A percentile compares a stretch with the other conserved stretches of the same genome.
Evolutionary conservation across 2,329 filamentous ascomycete genomes (phyloP).

Genomic region (Botrytis deweyae): DNA sequence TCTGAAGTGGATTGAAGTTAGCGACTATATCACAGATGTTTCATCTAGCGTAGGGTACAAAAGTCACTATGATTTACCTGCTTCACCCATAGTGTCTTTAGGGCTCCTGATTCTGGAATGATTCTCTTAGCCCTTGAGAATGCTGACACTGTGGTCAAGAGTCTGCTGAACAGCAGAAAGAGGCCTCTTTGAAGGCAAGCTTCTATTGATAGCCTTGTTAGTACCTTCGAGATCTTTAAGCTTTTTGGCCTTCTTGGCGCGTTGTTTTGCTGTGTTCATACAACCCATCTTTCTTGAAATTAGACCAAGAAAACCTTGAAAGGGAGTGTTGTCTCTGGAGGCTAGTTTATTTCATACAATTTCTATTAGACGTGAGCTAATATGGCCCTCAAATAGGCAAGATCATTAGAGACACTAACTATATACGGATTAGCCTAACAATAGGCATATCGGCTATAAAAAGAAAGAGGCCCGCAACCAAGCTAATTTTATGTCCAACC

Average conservation of each 20-base stretch:
- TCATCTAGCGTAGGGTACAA: accelerated
- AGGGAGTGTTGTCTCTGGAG: neutral
- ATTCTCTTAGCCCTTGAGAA: neutral
- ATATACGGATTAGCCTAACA: too few species aligned
- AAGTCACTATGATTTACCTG: neutral
- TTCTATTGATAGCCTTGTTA: neutral
- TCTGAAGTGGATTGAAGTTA: neutral
- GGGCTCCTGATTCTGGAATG: neutral
- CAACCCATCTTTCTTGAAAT: neutral
- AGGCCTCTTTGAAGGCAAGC: neutral
- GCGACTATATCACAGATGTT: neutral
- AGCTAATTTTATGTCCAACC: neutral
- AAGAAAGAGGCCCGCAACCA: too few species aligned
- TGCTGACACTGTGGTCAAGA: neutral
- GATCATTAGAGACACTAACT: neutral
- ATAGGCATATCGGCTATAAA: neutral
- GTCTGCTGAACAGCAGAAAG: neutral
- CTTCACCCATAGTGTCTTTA: neutral
- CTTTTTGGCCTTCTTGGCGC: neutral
- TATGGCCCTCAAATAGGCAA: too few species aligned
- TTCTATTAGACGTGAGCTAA: too few species aligned
- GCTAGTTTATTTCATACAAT: too few species aligned
- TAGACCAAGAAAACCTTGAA: neutral
- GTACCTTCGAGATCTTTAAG: too few species aligned
- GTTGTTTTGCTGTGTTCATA: neutral